These are phyloP conservation scores for Tephrocybe rancida DNA, from an alignment of 768 basidiomycete species.

Conservation along the genomic window DNA sequence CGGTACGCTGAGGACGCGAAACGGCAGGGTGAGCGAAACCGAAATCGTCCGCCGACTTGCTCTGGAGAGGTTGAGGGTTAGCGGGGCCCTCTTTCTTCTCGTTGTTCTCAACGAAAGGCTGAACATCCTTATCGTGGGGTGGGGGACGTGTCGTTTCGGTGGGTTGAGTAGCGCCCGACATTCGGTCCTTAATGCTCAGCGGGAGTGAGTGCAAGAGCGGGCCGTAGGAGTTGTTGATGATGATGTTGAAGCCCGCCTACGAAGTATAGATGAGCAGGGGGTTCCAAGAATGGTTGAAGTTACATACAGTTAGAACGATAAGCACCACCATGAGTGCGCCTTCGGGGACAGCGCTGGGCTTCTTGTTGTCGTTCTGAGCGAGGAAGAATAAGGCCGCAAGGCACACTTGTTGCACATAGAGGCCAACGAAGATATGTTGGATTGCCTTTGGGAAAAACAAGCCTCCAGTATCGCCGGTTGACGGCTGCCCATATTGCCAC, in stretches of 20 bases:
- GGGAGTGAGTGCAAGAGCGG: slow-evolving; percentile 80
- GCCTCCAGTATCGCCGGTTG: slow-evolving; percentile 81
- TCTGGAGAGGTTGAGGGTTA: background rate
- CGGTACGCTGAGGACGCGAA: slow-evolving; percentile 66
- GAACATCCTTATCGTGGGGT: background rate
- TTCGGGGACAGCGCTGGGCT: slow-evolving; percentile 66
- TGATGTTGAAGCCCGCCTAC: slow-evolving; percentile 70
- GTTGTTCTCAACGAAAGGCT: background rate
- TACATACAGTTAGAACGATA: slow-evolving; percentile 77
- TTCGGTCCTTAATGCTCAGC: slow-evolving; percentile 74
- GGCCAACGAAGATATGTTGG: slow-evolving; percentile 89
- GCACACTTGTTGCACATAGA: slow-evolving; percentile 79
- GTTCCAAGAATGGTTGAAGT: background rate
- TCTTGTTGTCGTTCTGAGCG: slow-evolving; percentile 51
- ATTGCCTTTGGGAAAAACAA: slow-evolving; percentile 95
- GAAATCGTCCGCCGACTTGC: slow-evolving; percentile 41
- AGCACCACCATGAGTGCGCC: slow-evolving; percentile 86
- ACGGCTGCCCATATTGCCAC: slow-evolving; percentile 74
- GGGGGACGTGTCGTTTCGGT: background rate
- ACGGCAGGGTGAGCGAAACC: slow-evolving; percentile 91
- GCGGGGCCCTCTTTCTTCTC: slow-evolving; percentile 12
- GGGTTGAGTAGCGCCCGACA: slow-evolving; percentile 34
- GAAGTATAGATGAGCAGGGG: background rate
- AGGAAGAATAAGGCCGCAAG: slow-evolving; percentile 67
- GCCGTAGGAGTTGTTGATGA: slow-evolving; percentile 78